These are phyloP conservation scores for Diaporthe destruens DNA, from an alignment of 2,329 filamentous ascomycete genomes.

Conservation along the genomic window DNA sequence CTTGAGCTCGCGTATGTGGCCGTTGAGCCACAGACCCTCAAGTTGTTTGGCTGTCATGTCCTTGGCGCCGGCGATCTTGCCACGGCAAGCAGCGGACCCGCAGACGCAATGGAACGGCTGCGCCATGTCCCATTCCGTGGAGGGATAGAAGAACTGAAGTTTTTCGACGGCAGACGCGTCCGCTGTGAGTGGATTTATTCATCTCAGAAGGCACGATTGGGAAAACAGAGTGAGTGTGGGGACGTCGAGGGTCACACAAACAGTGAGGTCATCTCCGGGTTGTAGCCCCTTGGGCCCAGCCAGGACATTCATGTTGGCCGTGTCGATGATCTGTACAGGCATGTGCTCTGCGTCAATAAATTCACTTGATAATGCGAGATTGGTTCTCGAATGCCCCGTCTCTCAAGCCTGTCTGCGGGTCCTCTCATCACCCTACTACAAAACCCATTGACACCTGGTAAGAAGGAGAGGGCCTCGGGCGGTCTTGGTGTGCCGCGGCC, in stretches of 20 bases:
- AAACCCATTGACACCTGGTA: background rate
- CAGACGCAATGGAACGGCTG: constrained; percentile 79
- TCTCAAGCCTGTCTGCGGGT: background rate
- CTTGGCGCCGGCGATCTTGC: constrained; percentile 72
- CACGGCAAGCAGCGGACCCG: constrained; percentile 67
- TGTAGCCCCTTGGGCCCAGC: constrained; percentile 68
- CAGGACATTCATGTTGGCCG: constrained; percentile 66
- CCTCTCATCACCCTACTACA: background rate
- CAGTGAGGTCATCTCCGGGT: constrained; percentile 70
- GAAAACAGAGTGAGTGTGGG: no score
- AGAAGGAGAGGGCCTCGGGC: constrained; percentile 42
- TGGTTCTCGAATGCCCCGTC: background rate
- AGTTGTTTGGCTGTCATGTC: constrained; percentile 69
- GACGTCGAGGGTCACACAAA: constrained; percentile 45
- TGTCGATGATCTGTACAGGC: constrained; percentile 69
- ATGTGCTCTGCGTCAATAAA: background rate
- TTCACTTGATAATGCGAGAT: background rate
- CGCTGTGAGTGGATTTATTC: background rate
- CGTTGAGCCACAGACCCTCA: constrained; percentile 71
- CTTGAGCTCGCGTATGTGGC: constrained; percentile 69
- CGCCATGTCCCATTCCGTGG: constrained; percentile 80
- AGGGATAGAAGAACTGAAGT: constrained; percentile 77
- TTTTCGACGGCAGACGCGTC: background rate
- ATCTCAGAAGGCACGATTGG: no score
- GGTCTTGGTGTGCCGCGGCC: background rate